Conservation (phyloP, 495 filamentous ascomycete species). For the Articulospora tetracladia region DNA sequence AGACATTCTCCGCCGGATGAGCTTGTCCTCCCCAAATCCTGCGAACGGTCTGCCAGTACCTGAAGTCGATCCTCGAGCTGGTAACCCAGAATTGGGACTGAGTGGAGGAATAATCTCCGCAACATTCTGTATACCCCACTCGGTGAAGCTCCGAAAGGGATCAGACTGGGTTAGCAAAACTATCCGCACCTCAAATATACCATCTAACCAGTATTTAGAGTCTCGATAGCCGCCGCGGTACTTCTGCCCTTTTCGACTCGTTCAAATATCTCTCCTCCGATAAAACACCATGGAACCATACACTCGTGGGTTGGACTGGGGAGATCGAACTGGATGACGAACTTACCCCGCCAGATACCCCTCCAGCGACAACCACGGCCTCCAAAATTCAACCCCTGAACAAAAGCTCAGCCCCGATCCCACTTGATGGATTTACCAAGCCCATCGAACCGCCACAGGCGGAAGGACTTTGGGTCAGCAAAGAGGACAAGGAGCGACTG, state of each 20-base stretch:
- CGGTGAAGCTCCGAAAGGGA: conserved; percentile 60
- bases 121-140: conserved; percentile 80
- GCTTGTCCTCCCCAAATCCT: conserved; percentile 37
- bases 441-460: conserved; percentile 50
- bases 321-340: conserved; percentile 63
- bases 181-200: conserved; percentile 21
- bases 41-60: conserved; percentile 45
- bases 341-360: conserved; percentile 34
- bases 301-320: conserved; percentile 87
- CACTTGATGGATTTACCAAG: conserved; percentile 53
- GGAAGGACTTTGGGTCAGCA: conserved; percentile 61
- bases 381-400: conserved; percentile 35
- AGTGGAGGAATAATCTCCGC: conserved; percentile 84
- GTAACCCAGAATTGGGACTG: conserved; percentile 64
- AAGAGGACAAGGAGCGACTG: conserved; percentile 61
- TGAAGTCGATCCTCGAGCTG: conserved; percentile 55
- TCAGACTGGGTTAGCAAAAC: conserved; percentile 64
- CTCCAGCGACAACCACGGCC: conserved; percentile 37
- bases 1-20: conserved; percentile 63
- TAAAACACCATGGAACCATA: conserved; percentile 76
- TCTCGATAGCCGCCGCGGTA: conserved; percentile 71
- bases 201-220: conserved; percentile 42
- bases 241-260: conserved; percentile 84
- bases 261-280: conserved; percentile 78
- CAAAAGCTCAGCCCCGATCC: conserved; percentile 68